Conservation (phyloP, 2,329 filamentous ascomycete species). For the Pleomassaria siparia region DNA sequence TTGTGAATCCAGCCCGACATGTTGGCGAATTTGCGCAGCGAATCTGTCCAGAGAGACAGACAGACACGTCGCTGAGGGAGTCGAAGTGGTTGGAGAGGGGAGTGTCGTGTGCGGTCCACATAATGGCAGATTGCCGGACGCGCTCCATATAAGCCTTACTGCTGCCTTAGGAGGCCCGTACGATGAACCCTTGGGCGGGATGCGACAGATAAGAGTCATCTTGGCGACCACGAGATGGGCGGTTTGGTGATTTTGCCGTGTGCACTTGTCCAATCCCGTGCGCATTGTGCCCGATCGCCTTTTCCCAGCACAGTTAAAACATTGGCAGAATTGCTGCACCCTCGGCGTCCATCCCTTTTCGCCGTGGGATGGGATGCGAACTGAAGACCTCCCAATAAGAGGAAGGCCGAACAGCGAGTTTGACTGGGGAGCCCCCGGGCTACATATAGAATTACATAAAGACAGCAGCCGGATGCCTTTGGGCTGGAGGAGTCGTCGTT, state of each 20-base stretch:
- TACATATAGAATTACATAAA: slow-evolving; percentile 7
- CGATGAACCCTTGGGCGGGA: neutral
- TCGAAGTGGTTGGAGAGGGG: slow-evolving; percentile 5
- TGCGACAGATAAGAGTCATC: neutral
- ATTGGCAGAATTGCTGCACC: neutral
- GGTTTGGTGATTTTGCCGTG: slow-evolving; percentile 19
- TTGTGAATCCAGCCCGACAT: slow-evolving; percentile 36
- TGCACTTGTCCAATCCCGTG: slow-evolving; percentile 20
- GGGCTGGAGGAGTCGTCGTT: neutral
- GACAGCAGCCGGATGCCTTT: neutral
- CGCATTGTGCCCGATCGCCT: slow-evolving; percentile 4
- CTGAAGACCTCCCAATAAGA: slow-evolving; percentile 1
- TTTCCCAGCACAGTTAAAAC: neutral
- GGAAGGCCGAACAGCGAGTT: slow-evolving; percentile 4
- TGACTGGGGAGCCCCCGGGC: slow-evolving; percentile 5
- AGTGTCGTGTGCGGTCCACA: neutral
- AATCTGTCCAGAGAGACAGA: neutral
- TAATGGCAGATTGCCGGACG: neutral
- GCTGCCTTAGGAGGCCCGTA: neutral
- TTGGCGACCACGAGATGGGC: slow-evolving; percentile 3
- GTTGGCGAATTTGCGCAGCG: neutral
- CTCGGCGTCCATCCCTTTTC: slow-evolving; percentile 6
- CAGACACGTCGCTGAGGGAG: slow-evolving; percentile 11
- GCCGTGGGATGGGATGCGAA: slow-evolving; percentile 6
- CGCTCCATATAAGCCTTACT: neutral